A percentile compares a stretch with the other conserved stretches of the same genome.
These are phyloP conservation scores for Clonostachys sp. DNA, from an alignment of 2,329 filamentous ascomycete species.

Conservation along the genomic window DNA sequence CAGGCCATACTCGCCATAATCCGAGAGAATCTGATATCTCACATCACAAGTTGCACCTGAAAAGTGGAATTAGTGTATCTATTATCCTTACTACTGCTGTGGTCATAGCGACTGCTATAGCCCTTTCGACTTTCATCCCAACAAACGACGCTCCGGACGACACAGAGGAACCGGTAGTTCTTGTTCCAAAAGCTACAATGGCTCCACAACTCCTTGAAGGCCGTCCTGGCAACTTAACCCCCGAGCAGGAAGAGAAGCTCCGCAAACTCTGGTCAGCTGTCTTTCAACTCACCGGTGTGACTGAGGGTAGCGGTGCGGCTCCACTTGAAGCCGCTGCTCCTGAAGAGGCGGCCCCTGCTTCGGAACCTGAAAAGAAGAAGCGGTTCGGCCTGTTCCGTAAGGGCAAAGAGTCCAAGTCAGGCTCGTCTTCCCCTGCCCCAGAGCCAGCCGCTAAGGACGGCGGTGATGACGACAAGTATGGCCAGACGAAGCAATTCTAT, in stretches of 20 bases:
- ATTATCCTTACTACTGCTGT: conserved; percentile 1
- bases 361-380: conserved; percentile 55
- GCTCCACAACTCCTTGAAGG: conserved; percentile 53
- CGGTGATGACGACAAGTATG: conserved; percentile 83
- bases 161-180: too few relatives aligned
- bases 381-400: conserved; percentile 65
- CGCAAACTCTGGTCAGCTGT: conserved; percentile 79
- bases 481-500: conserved; percentile 80
- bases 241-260: conserved; percentile 83
- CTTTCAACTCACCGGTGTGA: conserved; percentile 70
- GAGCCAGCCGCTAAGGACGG: conserved; percentile 30
- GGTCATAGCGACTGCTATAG: too few relatives aligned
- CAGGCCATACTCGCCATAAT: too few relatives aligned
- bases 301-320: conserved; percentile 12
- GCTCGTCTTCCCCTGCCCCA: conserved; percentile 18
- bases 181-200: conserved; percentile 20
- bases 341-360: neutral
- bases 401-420: conserved; percentile 44
- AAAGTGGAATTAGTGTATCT: too few relatives aligned
- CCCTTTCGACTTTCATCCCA: too few relatives aligned
- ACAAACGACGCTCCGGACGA: too few relatives aligned
- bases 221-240: conserved; percentile 80
- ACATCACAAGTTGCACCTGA: too few relatives aligned
- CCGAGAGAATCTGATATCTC: too few relatives aligned
- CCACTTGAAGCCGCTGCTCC: conserved; percentile 46